Base-by-base conservation (phyloP, 2,329 filamentous ascomycete genomes). In the Penicillium sp. region DNA sequence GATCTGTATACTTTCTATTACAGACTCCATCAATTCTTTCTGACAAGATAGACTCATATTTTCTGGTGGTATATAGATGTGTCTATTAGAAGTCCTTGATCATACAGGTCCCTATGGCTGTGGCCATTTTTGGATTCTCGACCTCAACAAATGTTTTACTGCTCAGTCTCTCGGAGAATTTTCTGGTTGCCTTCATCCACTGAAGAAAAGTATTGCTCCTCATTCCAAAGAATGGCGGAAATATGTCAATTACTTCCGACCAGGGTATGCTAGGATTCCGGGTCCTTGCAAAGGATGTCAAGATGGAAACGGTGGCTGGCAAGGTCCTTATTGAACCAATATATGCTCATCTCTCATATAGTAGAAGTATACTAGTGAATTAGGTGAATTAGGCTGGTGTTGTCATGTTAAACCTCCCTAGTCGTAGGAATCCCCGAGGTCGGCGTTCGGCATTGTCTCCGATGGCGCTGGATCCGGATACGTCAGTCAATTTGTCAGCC, bases 101-200 rank as follows among this genome's bases (percentile, higher is more conserved):
- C 51, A 50, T n/a, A 54, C 51, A n/a, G 45, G 45, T 16, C 45
- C n/a, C 12, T 25, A 49, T 37, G 45, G 51, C 8, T 53, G 38
- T 25, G 51, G 51, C 9, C 46, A 54, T 18, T 49, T 54, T 37
- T 54, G 51, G 45, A 50, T 54, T 31, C n/a, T 40, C 1, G 38
- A 54, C 15, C 25, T 50, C 13, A 16, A 54, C n/a, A 31, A n/a
- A 49, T 54, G 51, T 27, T 35, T 41, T 10, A 13, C 23, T 7
- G 38, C 51, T 18, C 37, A 31, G 18, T 31, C 23, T 8, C 7
- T 41, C 2, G 51, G 51, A 2, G 37, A 23, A 21, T 54, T 54
- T 34, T 54, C 38, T 12, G 46, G 23, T 16, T 54, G 46, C 44
- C 23, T 54, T 23, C 45, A 54, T 25, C 51, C 51, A 18, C n/a